Evolutionary conservation across 2,329 filamentous ascomycete species (phyloP), one percentile per base, ranked within the genome.

Genomic region (Emericellopsis cladophorae): DNA sequence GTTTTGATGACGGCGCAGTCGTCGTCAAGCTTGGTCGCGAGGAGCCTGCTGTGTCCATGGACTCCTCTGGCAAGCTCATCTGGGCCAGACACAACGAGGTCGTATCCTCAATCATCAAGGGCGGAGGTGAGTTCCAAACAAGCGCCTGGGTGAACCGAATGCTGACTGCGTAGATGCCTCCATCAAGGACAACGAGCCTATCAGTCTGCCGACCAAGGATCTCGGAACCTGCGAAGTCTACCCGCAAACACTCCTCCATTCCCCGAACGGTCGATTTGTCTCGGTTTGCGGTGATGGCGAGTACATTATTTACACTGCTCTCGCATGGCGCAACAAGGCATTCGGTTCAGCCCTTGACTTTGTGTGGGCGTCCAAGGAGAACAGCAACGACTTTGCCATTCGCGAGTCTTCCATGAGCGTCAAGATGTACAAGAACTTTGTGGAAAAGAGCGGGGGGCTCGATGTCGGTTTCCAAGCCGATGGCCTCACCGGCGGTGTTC

Each of bases 381-480:
- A 95, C 64, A 94, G 87, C 66, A 96, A 95, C 60, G 92, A 98
- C 60, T 96, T 94, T 56, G 92, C 92, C 32, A 96, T 98, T 51
- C 82, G 92, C 31, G 92, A 98, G 64, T 95, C 89, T 5, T 67
- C 84, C 23, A 95, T 90, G 38, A 94, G 84, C 54, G 88, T 98
- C 54, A 95, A 95, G 70, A 79, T 96, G 31, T 96, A 92, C 73
- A 90, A 92, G 64, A 96, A 96, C 64, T 96, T 98, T 67, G 82
- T 89, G 50, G 92, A 96, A 61, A 90, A 93, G 65, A 66, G 73
- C 23, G 86, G 85, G 43, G 87, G 88, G 9, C 70, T 98, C 26
- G 90, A 98, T 57, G 87, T 96, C 41, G 89, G 89, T 10, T 98
- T 95, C 70, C 84, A 92, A 51, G 90, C 89, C 2, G 92, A 98